These are phyloP conservation scores for Rachicladosporium sp. DNA, from an alignment of 2,329 filamentous ascomycete species.

Conservation along the genomic window DNA sequence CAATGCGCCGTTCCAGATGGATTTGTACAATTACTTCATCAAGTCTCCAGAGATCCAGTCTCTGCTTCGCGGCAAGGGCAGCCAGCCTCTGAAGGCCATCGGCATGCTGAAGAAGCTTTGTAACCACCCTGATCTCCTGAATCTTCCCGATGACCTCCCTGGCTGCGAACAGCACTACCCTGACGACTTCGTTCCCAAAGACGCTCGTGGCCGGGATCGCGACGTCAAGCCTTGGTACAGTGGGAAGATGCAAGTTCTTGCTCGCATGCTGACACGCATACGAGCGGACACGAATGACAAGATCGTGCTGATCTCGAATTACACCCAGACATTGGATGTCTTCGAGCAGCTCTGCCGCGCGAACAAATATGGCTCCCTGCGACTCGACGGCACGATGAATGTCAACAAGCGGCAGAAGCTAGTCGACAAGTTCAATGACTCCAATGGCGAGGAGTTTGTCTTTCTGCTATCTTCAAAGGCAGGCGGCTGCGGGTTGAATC, in stretches of 20 bases:
- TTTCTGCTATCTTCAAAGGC: conserved; percentile 96
- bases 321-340: conserved; percentile 88
- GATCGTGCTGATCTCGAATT: conserved; percentile 97
- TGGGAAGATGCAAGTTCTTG: conserved; percentile 96
- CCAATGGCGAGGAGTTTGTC: conserved; percentile 76
- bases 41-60: conserved; percentile 90
- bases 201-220: conserved; percentile 74
- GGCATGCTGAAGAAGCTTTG: conserved; percentile 95
- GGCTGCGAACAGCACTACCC: conserved; percentile 75
- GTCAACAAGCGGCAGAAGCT: conserved; percentile 94
- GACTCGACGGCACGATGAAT: conserved; percentile 94
- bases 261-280: conserved; percentile 85
- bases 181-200: conserved; percentile 78
- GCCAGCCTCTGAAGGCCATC: conserved; percentile 91
- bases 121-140: conserved; percentile 90
- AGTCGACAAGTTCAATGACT: conserved; percentile 95
- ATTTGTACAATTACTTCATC: conserved; percentile 94
- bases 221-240: conserved; percentile 94
- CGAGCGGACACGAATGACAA: conserved; percentile 96
- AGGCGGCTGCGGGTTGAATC: conserved; percentile 88
- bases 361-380: conserved; percentile 71
- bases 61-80: conserved; percentile 82
- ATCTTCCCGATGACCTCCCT: conserved; percentile 69
- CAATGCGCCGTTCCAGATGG: conserved; percentile 80
- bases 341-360: conserved; percentile 84